Evolutionary conservation across 768 basidiomycete genomes (phyloP).

Genomic region (Russula lepida): DNA sequence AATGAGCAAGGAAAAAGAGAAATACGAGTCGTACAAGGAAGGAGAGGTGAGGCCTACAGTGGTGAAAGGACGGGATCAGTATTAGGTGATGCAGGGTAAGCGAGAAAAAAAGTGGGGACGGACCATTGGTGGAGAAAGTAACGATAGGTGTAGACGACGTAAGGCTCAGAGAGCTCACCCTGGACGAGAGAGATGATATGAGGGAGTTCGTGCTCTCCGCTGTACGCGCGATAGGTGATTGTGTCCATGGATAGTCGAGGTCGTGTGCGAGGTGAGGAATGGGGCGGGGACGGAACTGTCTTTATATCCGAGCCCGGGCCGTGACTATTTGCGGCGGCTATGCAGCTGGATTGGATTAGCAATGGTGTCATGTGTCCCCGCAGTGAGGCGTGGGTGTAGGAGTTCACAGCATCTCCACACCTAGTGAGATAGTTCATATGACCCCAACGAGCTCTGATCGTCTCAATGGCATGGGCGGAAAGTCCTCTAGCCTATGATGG

Average conservation of each 20-base stretch:
- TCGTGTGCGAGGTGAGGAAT: neutral
- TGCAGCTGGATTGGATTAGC: too few species aligned
- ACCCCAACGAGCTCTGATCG: too few species aligned
- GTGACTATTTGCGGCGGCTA: too few species aligned
- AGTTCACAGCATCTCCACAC: too few species aligned
- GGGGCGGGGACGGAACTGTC: neutral
- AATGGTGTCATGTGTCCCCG: neutral
- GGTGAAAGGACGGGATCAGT: slow-evolving; percentile 14
- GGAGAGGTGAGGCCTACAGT: slow-evolving; percentile 75
- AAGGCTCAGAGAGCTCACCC: slow-evolving; percentile 90
- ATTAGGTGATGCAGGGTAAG: slow-evolving; percentile 24
- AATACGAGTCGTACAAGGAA: slow-evolving; percentile 47
- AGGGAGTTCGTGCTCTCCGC: slow-evolving; percentile 68
- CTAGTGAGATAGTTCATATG: too few species aligned
- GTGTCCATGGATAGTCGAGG: slow-evolving; percentile 5
- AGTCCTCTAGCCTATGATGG: too few species aligned
- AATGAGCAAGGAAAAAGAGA: too few species aligned
- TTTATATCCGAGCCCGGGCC: neutral
- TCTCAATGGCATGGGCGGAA: too few species aligned
- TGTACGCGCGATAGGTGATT: slow-evolving; percentile 57
- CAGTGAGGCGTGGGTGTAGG: too few species aligned
- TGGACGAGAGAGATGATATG: slow-evolving; percentile 84
- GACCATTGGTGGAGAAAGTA: slow-evolving; percentile 97
- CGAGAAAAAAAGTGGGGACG: slow-evolving; percentile 26
- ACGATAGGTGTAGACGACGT: slow-evolving; percentile 92